Conservation (phyloP, 495 filamentous ascomycete genomes). For the Aspergillus baeticus region DNA sequence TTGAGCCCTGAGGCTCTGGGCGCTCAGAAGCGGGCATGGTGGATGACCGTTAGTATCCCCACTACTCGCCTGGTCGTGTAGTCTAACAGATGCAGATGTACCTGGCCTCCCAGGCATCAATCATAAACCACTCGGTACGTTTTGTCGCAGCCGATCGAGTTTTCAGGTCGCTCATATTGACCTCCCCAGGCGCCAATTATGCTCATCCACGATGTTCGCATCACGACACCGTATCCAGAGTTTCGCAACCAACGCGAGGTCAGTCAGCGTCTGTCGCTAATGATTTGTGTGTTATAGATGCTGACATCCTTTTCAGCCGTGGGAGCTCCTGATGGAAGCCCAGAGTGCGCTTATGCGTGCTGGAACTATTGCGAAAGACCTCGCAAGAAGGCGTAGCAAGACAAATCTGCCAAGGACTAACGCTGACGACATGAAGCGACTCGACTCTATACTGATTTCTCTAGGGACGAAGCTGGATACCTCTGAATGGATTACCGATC, state of each 20-base stretch:
- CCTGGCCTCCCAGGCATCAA: slow-evolving; percentile 42
- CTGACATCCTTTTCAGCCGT: not conserved
- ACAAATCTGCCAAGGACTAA: not conserved
- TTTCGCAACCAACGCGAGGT: slow-evolving; percentile 18
- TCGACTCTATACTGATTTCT: not conserved
- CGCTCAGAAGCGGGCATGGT: slow-evolving; percentile 44
- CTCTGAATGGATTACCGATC: not conserved
- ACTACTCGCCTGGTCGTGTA: no score
- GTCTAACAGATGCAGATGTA: no score
- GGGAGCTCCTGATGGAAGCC: slow-evolving; percentile 8
- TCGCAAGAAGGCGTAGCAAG: not conserved
- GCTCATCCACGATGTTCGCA: slow-evolving; percentile 39
- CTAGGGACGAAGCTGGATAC: not conserved
- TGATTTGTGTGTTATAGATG: not conserved
- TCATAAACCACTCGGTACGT: slow-evolving; percentile 14
- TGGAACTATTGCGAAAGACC: not conserved
- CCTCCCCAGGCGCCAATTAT: slow-evolving; percentile 34
- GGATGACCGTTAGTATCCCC: slow-evolving; percentile 43
- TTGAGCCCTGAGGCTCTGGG: slow-evolving; percentile 32
- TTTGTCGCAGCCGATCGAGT: slow-evolving; percentile 23
- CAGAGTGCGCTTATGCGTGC: slow-evolving; percentile 7
- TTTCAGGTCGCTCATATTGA: not conserved
- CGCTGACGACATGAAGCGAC: not conserved
- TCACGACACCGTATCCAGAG: slow-evolving; percentile 41
- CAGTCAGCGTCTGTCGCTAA: not conserved